Evolutionary conservation across 108 stramenopile genomes (phyloP), one percentile per base, ranked within the genome.

Genomic region (Skeletonema grethae): DNA sequence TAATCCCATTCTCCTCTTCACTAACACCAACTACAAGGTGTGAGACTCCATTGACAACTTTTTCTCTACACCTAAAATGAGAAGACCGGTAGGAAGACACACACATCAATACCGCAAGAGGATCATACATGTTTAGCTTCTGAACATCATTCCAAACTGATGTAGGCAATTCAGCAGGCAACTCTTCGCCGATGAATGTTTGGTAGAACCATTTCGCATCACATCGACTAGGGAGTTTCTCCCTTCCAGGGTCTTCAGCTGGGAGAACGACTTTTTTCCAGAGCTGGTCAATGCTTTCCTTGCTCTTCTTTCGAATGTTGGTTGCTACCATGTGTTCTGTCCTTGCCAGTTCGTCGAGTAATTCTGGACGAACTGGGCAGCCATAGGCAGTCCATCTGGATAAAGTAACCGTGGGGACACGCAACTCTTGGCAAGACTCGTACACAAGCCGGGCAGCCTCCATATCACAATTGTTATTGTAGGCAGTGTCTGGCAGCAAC

Each of bases 321-420:
- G 41, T 58, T 61, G 80, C 69, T 25, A 82, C 80, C 80, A 82
- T 77, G 64, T 82, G 80, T 43, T 82, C 75, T 10, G 80, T 77
- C 61, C 50, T 69, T 24, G 71, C 53, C 12, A 82, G 30, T 13
- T 75, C 67, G 67, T 82, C 80, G 9, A 82, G 69, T 5, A 82
- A 41, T 30, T 65, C 36, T n/a, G 67, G 71, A 67, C 70, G 61
- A 3, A 82, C 61, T 13, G 75, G 80, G 32, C 80, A 82, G 1
- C 76, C 80, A 61, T 69, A 82, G 15, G 80, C 80, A n/a, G 80
- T 75, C 75, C 71, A 82, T 45, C 76, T 76, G 38, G 80, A 77
- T 16, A 82, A 43, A 3, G 76, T 82, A 8, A 68, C 65, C 36
- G 80, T 82, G 15, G 80, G 75, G 41, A 82, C 50, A 43, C 75